Base-by-base conservation (phyloP, 192 early-diverging fungal species). In the Podila epicladia region DNA sequence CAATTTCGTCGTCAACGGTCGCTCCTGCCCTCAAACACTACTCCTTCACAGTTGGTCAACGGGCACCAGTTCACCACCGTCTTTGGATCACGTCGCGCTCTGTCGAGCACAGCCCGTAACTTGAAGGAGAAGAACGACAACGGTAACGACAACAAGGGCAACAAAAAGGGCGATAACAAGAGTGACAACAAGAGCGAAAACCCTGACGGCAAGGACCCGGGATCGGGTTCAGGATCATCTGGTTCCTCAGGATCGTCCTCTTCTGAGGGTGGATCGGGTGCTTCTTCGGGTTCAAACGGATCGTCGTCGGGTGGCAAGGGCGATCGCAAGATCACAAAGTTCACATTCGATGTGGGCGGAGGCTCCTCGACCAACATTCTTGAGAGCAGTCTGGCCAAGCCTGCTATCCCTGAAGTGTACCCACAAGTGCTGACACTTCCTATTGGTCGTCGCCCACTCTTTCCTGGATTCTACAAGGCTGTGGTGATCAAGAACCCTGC, bases 401-500 rank as follows among this genome's bases (percentile, higher is more conserved):
- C 92, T 15, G 89, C 93, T 9, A 93, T 97, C 9, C 97, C 97
- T 7, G 95, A 96, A 48, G 90, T 93, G 55, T 99, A 97, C 75
- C 95, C 98, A 8, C 95, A 97, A 70, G 92, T 98, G 0, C 86
- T 99, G 72, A 95, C 96, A 24, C 87, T 99, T 35, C 98, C 98
- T 0, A 93, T 99, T 64, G 94, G 95, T 20, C 87, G 95, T 12
- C 89, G 98, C 28, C 97, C 97, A 22, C 84, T 99, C 26, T 99
- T 99, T 71, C 98, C 98, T 24, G 97, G 97, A 31, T 97, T 97
- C 78, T 99, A 98, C 88, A 99, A 99, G 86, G 95, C 97, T 8
- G 92, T 99, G 29, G 96, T 96, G 29, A 96, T 99, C 65, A 97
- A 97, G 82, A 95, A 98, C 75, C 96, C 96, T 1, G 85, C 94